Conservation (phyloP, 768 basidiomycete genomes). For the Leccinum variicolor region DNA sequence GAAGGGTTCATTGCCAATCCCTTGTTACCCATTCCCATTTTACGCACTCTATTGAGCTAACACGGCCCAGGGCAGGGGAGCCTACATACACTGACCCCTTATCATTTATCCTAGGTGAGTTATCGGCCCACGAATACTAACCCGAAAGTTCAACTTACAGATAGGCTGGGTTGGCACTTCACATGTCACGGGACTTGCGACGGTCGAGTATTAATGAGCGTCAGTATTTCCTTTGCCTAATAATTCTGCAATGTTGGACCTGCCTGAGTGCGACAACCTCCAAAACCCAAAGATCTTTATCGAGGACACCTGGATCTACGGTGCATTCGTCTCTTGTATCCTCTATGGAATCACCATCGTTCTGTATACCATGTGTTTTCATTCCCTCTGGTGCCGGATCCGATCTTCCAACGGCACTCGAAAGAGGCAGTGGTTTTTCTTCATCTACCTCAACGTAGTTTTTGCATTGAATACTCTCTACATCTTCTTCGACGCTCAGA, state of each 20-base stretch:
- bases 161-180: background rate
- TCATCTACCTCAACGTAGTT: slow-evolving; percentile 27
- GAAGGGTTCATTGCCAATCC: too few relatives aligned
- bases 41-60: too few relatives aligned
- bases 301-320: slow-evolving; percentile 30
- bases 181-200: too few relatives aligned
- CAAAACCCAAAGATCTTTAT: slow-evolving; percentile 13
- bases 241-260: slow-evolving; percentile 15
- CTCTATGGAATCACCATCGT: slow-evolving; percentile 29
- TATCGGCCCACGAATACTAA: background rate
- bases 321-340: slow-evolving; percentile 26
- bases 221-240: background rate
- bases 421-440: slow-evolving; percentile 26
- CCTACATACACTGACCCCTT: background rate
- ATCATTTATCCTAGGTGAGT: too few relatives aligned
- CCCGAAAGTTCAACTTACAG: background rate
- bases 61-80: background rate
- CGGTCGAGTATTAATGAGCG: background rate
- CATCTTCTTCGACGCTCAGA: slow-evolving; percentile 14
- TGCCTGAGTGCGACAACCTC: slow-evolving; percentile 1
- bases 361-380: slow-evolving; percentile 23
- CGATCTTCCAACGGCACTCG: slow-evolving; percentile 2
- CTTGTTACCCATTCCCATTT: too few relatives aligned
- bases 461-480: slow-evolving; percentile 30
- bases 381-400: slow-evolving; percentile 27